Evolutionary conservation across 2,329 filamentous ascomycete species (phyloP).

Genomic region (Metarhizium rileyi): DNA sequence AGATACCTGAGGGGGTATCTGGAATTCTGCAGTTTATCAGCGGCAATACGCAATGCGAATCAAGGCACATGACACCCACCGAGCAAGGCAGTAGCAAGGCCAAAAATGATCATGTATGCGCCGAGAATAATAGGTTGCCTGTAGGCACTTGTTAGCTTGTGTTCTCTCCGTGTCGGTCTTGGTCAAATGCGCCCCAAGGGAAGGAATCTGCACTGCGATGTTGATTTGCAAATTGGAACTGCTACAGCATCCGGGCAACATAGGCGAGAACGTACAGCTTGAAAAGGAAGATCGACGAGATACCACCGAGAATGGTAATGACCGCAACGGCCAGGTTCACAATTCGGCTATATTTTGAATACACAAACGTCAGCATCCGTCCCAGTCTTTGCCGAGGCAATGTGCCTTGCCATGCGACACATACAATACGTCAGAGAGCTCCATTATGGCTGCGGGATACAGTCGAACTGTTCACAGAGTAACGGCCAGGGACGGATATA

Average conservation of each 20-base stretch:
- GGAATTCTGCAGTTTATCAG: constrained; percentile 57
- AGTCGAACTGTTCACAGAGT: background rate
- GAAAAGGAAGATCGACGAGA: constrained; percentile 58
- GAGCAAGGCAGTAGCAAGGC: constrained; percentile 63
- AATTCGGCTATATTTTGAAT: constrained; percentile 57
- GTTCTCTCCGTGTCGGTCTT: background rate
- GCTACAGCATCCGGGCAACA: background rate
- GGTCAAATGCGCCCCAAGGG: background rate
- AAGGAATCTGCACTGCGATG: background rate
- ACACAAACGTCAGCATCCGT: constrained; percentile 23
- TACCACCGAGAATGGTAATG: constrained; percentile 79
- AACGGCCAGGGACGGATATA: background rate
- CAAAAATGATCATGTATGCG: constrained; percentile 84
- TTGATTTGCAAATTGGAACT: background rate
- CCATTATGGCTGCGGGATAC: constrained; percentile 47
- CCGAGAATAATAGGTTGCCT: constrained; percentile 58
- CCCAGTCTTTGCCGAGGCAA: background rate
- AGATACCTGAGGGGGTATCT: constrained; percentile 85
- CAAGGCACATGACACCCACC: constrained; percentile 25
- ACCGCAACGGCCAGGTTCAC: constrained; percentile 85
- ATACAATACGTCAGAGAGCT: constrained; percentile 88
- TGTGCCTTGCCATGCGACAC: constrained; percentile 20
- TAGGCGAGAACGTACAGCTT: constrained; percentile 42
- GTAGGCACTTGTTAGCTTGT: background rate
- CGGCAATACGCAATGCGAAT: background rate